Percentiles rank a stretch among this genome's conserved stretches.
Evolutionary conservation across 2,329 filamentous ascomycete genomes (phyloP).

Genomic region (Xylaria sp.): DNA sequence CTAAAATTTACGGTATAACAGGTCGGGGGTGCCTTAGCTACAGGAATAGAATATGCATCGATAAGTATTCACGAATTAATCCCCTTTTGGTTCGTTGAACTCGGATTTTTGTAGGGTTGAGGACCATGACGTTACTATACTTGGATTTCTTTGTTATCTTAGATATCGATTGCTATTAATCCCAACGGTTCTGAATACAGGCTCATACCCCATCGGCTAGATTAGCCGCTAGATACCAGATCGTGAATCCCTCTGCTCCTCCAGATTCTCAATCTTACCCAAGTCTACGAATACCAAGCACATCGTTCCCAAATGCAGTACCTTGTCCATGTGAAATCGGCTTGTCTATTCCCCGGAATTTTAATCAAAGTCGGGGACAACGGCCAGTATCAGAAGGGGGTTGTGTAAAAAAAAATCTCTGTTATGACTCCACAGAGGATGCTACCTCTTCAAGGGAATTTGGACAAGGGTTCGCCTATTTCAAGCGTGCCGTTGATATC

Average conservation of each 20-base stretch:
- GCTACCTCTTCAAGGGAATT: conserved; percentile 29
- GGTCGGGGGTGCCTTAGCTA: not conserved
- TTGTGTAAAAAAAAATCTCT: conserved; percentile 12
- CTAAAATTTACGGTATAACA: not conserved
- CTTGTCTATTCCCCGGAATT: not conserved
- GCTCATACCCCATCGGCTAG: not conserved
- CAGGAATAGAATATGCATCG: not conserved
- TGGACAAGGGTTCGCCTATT: conserved; percentile 28
- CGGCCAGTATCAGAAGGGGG: conserved; percentile 16
- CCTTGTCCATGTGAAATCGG: not conserved
- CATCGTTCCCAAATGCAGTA: not conserved
- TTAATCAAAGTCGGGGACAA: not conserved
- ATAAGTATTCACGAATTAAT: not conserved
- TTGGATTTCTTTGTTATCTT: conserved; percentile 3
- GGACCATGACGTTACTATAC: not conserved
- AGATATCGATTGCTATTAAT: not conserved
- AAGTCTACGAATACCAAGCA: not conserved
- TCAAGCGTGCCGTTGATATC: conserved; percentile 17
- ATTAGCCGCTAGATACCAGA: not conserved
- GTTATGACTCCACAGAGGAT: conserved; percentile 30
- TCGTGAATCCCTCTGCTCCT: not conserved
- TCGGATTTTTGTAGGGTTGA: not conserved
- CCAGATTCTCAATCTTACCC: not conserved
- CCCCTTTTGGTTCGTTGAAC: not conserved
- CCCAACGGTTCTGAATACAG: not conserved